Evolutionary conservation across 148 eudicot species (phyloP).

Genomic region (Silene conica): DNA sequence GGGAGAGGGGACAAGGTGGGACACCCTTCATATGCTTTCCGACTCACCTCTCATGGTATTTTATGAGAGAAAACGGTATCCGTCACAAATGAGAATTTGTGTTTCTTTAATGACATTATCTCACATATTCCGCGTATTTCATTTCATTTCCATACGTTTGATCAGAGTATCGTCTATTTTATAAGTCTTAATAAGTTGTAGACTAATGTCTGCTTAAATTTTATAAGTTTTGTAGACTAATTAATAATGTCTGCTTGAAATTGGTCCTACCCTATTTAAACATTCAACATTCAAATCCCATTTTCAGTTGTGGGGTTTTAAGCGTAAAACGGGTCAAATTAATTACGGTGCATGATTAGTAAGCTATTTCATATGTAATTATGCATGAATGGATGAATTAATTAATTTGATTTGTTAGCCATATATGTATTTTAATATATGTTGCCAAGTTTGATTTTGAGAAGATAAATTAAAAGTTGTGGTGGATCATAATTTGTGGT

Average conservation of each 20-base stretch:
- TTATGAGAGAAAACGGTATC: too few relatives aligned
- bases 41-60: too few relatives aligned
- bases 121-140: background rate
- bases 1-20: too few relatives aligned
- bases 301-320: background rate
- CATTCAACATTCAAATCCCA: background rate
- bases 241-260: background rate
- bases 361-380: background rate
- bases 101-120: background rate
- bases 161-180: too few relatives aligned
- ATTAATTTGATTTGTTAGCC: background rate
- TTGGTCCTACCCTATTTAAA: background rate
- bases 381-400: background rate
- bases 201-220: background rate
- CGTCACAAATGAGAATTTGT: too few relatives aligned
- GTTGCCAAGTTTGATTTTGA: conserved; percentile 10
- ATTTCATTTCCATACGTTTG: background rate
- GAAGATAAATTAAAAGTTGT: background rate
- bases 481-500: conserved; percentile 4
- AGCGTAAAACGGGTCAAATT: background rate
- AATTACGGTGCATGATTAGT: background rate
- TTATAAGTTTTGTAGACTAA: too few relatives aligned
- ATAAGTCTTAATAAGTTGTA: background rate
- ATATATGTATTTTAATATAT: background rate
- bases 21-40: too few relatives aligned